Evolutionary conservation across 805 yeast species (phyloP), one percentile per base, ranked within the genome.

Genomic region (Ogataea trehalophila): DNA sequence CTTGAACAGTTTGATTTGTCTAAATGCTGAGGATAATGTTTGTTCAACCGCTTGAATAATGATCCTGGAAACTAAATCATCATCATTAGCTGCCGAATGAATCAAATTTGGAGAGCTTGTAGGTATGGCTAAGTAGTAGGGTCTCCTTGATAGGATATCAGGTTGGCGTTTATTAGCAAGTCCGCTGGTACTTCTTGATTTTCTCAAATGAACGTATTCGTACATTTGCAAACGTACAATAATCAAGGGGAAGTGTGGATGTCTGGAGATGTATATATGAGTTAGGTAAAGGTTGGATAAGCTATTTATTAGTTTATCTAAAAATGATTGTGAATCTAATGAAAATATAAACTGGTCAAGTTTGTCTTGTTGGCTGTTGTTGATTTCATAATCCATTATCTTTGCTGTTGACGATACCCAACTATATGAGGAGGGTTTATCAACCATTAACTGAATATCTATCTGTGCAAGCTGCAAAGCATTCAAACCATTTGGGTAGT

Each of bases 41-140:
- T 74, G 66, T 52, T 81, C 83, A 2, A 87, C 72, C 1, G 82
- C 74, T 52, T 83, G 89, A 15, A 85, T 48, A 1, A 86, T 78
- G 15, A 84, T 67, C 38, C 75, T 72, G 0, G 81, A 63, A 2
- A 78, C 75, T 2, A 71, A 57, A 54, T 77, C 79, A 6, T 65
- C 65, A 7, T 70, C 71, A 8, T 65, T 51, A 13, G 60, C 39
- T 11, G 58, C 57, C 0, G 84, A 69, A 59, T 85, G 89, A 14
- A 86, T 76, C 2, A 86, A 61, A 54, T 78, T 77, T 1, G 89
- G 83, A 2, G 91, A 81, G 45, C 83, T 81, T 50, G 73, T 54
- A 0, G 92, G 91, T 2, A 87, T 67, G 0, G 83, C 87, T 15
- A 87, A 57, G 54, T 83, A 86, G 51, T 74, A 78, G 0, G 94